Evolutionary conservation across 148 eudicot genomes (phyloP), one percentile per base, ranked within the genome.

Genomic region (Fagopyrum tataricum): DNA sequence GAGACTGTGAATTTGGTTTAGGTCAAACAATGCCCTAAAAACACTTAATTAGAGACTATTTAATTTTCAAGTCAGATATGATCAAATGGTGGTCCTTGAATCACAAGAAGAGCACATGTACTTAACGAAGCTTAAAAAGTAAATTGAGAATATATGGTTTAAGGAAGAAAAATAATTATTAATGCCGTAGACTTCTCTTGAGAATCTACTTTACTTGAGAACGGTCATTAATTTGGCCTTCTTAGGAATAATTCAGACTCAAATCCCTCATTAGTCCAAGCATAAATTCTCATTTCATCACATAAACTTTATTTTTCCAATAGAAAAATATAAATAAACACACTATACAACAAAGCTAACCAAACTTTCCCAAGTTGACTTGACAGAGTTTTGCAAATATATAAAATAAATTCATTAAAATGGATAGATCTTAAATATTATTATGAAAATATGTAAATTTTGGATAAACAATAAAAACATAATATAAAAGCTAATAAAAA

Each of bases 191-290:
- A 37, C 44, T 64, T 64, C 69, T 64, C 20, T 14, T 39, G 2
- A 31, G 69, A 64, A 64, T 64, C 69, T 64, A 64, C 69, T 64
- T 64, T 64, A 64, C 6, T 14, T 31, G 1, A 64, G 68, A 62
- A 64, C 21, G 69, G 69, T 64, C 69, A 14, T 37, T 64, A 64
- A 39, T 64, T 17, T 64, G 69, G 69, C 69, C 17, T 64, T 64
- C 69, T 64, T 14, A 61, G 17, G 67, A 61, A 61, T 61, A 61
- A 61, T 61, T 61, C 11, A 61, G 40, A 61, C 17, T 24, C 61
- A 24, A 61, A 61, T 59, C 15, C 7, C 7, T 23, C 67, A 23
- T 61, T 26, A 64, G 44, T 39, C 20, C 20, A 39, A 37, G 69
- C 69, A 64, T 39, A 64, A 64, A 37, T 64, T 64, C 69, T 64